phyloP scores from a whole-genome alignment of 176 grass and related monocot species.

The Carex scoparia region DNA sequence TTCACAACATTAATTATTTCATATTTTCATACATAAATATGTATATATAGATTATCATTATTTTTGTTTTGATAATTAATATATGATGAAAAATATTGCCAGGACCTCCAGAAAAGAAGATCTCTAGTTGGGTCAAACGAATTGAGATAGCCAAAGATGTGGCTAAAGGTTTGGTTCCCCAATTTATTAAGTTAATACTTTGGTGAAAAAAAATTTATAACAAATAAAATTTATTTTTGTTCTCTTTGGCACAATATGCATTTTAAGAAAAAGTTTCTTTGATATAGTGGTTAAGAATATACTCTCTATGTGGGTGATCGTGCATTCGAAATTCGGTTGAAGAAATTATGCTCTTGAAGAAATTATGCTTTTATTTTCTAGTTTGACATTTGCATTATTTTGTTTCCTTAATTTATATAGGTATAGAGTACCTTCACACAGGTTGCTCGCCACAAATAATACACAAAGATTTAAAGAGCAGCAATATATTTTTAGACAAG shows the following conservation, averaged over 20 bases:
- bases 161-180: constrained; percentile 47
- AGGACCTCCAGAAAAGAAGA: constrained; percentile 60
- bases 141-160: constrained; percentile 93
- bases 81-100: constrained; percentile 1
- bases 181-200: neutral
- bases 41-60: neutral
- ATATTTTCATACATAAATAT: neutral
- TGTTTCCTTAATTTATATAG: constrained; percentile 18
- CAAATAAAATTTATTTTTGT: no score
- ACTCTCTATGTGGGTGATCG: no score
- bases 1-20: neutral
- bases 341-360: neutral
- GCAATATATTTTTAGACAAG: constrained; percentile 91
- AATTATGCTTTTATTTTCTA: neutral
- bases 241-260: no score
- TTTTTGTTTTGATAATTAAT: neutral
- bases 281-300: no score
- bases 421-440: constrained; percentile 91
- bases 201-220: neutral
- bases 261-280: no score
- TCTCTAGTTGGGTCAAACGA: constrained; percentile 74
- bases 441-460: constrained; percentile 90
- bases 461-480: constrained; percentile 90
- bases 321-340: no score
- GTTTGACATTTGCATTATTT: neutral